Base-by-base conservation (phyloP, 2,329 filamentous ascomycete species). In the Xylariomycetidae sp. region DNA sequence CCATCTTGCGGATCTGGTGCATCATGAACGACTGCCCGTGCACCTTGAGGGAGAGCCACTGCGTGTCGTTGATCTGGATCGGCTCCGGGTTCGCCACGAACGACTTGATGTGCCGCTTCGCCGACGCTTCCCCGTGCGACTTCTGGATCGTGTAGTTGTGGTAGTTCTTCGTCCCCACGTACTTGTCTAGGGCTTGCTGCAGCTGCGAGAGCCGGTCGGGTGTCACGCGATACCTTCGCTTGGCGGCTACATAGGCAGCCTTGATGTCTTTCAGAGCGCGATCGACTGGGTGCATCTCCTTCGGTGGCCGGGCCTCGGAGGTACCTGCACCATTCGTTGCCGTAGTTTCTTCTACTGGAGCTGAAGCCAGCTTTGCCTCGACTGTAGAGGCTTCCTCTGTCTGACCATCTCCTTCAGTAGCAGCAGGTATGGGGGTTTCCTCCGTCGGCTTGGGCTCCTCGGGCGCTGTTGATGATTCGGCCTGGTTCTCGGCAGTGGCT, bases 21-120 rank as follows among this genome's bases (percentile, higher is more conserved):
- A 98, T 98, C 92, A 98, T 98, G 72, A 98, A 98, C 54, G 83
- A 90, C 62, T 98, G 92, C 0, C 92, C 92, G 60, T 98, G 92
- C 16, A 98, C 89, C 58, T 94, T 95, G 46, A 96, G 70, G 26
- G 84, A 92, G 4, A 98, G 70, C 92, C 92, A 98, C 66, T 98
- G 85, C 2, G 88, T 95, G 54, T 90, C 80, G 58, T 86, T 78
- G 60, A 94, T 93, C 53, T 88, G 77, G 52, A 95, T 82, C 1
- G 88, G 87, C 32, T 74, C 67, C 3, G 68, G 65, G 57, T 87
- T 83, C 37, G 87, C 82, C 23, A 82, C 69, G 66, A 98, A 98
- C 3, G 85, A 92, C 58, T 89, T 92, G 68, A 98, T 98, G 54
- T 85, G 79, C 5, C 92, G 79, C 61, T 90, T 92, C 10, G 88